These are phyloP conservation scores for Maudiozyma serrabonitensis DNA, from an alignment of 805 yeast species.

Conservation along the genomic window DNA sequence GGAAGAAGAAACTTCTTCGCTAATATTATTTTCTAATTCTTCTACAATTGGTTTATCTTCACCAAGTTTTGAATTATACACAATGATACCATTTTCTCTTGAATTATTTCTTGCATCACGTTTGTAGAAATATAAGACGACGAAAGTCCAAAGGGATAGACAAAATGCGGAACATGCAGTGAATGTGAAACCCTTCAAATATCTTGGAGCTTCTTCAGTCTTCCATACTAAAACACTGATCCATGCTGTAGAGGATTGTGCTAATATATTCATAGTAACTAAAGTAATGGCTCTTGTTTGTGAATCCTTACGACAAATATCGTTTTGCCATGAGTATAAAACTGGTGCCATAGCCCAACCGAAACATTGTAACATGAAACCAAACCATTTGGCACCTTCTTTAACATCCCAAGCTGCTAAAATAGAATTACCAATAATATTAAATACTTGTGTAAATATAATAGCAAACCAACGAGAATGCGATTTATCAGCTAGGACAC, in stretches of 20 bases:
- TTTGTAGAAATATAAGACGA: conserved; percentile 30
- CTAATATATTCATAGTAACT: conserved; percentile 42
- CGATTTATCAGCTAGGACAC: conserved; percentile 39
- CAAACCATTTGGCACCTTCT: conserved; percentile 50
- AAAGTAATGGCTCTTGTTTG: conserved; percentile 43
- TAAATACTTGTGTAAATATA: conserved; percentile 41
- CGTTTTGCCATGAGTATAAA: conserved; percentile 49
- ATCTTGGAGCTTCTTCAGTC: conserved; percentile 48
- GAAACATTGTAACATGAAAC: conserved; percentile 44
- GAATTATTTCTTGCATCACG: conserved; percentile 32
- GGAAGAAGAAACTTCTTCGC: neutral
- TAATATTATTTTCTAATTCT: neutral
- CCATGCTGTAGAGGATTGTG: conserved; percentile 48
- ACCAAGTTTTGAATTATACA: conserved; percentile 20
- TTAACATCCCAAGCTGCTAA: conserved; percentile 48
- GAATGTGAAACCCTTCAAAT: conserved; percentile 42
- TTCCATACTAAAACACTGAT: conserved; percentile 35
- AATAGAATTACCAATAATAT: conserved; percentile 41
- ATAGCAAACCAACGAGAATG: conserved; percentile 48
- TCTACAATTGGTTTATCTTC: conserved; percentile 3
- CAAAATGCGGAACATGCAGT: conserved; percentile 30
- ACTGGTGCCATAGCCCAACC: conserved; percentile 57
- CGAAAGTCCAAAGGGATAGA: conserved; percentile 18
- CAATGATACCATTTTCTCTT: conserved; percentile 30
- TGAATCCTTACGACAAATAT: conserved; percentile 45